A percentile compares a stretch with the other conserved stretches of the same genome.
These are phyloP conservation scores for Plasmodium inui DNA, from an alignment of 169 alveolate genomes.

Conservation along the genomic window DNA sequence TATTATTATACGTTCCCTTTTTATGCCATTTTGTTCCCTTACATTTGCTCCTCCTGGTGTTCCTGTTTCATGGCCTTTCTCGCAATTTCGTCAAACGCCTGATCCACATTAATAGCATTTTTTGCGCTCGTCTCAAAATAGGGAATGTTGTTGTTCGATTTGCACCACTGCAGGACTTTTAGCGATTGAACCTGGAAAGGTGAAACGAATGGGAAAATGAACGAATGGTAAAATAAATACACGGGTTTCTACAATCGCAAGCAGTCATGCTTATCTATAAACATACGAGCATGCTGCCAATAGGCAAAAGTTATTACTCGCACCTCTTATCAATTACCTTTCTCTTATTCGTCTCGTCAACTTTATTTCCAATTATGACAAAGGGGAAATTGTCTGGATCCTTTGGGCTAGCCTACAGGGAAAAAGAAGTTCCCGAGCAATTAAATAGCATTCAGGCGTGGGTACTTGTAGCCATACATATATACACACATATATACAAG, in stretches of 20 bases:
- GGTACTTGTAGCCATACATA: not conserved
- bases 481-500: not conserved
- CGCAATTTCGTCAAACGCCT: constrained; percentile 95
- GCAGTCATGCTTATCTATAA: not conserved
- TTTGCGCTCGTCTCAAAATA: constrained; percentile 98
- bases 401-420: constrained; percentile 89
- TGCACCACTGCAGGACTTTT: constrained; percentile 95
- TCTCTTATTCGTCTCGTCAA: constrained; percentile 94
- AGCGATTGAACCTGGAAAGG: constrained; percentile 85
- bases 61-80: constrained; percentile 89
- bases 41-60: constrained; percentile 90
- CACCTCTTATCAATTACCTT: constrained; percentile 79
- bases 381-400: constrained; percentile 97
- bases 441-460: not conserved
- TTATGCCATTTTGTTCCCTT: constrained; percentile 10
- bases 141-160: constrained; percentile 92
- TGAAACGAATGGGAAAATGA: no score
- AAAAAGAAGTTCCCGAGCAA: not conserved
- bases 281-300: not conserved
- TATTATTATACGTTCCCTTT: not conserved
- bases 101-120: constrained; percentile 95
- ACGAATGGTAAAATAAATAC: not conserved
- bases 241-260: not conserved
- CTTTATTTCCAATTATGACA: constrained; percentile 97
- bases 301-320: not conserved